Base-by-base conservation (phyloP, 371 early-diverging fungal genomes). In the Apophysomyces variabilis region DNA sequence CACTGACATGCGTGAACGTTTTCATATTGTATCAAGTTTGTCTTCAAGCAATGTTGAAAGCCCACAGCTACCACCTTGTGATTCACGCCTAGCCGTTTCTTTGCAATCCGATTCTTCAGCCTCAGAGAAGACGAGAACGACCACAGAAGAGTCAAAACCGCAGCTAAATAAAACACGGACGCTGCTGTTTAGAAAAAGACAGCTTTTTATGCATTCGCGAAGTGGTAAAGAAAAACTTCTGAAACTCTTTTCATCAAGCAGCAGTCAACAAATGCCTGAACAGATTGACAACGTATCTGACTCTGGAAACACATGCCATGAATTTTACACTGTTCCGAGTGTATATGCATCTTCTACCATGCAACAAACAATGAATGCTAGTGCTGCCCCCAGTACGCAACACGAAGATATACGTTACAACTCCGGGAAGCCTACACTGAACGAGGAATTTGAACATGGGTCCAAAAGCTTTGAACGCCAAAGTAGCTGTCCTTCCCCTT, bases 271-370 rank as follows among this genome's bases (percentile, higher is more conserved):
- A 7, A 38, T 12, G 11, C 8, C 41, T 13, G 60, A 13, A 7
- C 43, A 38, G 16, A n/a, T 18, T n/a, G 60, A 59, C 16, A 21
- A 38, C 0, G 39, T 16, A 5, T 18, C 11, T 5, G 43, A 38
- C 39, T 43, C 43, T 37, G 39, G 39, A 38, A 18, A 12, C 3
- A 12, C 60, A 59, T 59, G 43, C 60, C 38, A 12, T 16, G 60
- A 59, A 5, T 38, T 59, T 11, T 59, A 59, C 16, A 59, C 60
- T 13, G 43, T 59, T 41, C 60, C 60, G 11, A 59, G 60, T 26
- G 18, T 38, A 18, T 59, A 59, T 59, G 26, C 38, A 16, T 41
- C 43, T 6, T 43, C 18, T n/a, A 6, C 14, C 32, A 12, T 26
- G 26, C 9, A 39, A 5, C 38, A 21, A 21, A 9, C 54, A 6